Evolutionary conservation across 192 early-diverging fungal genomes (phyloP).

Genomic region (Blastocladiella britannica): DNA sequence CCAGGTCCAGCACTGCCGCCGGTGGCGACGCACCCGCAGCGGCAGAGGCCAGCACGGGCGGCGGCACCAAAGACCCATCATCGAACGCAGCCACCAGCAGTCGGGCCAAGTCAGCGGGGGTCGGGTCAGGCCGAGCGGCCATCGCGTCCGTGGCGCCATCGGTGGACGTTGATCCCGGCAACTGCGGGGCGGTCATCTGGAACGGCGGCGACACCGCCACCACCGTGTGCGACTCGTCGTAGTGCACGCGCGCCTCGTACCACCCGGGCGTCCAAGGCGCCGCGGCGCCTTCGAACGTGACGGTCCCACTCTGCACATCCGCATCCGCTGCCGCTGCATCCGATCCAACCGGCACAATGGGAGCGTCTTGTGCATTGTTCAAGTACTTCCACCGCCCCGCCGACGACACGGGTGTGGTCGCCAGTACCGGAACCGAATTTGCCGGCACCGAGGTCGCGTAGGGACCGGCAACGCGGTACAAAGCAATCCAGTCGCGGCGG

Average conservation of each 20-base stretch:
- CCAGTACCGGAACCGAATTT: neutral
- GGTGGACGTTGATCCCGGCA: too few relatives aligned
- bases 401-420: neutral
- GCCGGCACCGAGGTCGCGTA: neutral
- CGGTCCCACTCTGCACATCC: too few relatives aligned
- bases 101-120: neutral
- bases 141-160: too few relatives aligned
- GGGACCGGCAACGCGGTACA: neutral
- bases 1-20: too few relatives aligned
- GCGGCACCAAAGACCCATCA: too few relatives aligned
- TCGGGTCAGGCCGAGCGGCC: neutral
- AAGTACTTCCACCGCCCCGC: neutral
- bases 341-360: too few relatives aligned
- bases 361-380: neutral
- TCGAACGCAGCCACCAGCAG: neutral
- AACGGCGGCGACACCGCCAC: constrained; percentile 55
- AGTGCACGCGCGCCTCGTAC: constrained; percentile 84
- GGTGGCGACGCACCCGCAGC: too few relatives aligned
- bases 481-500: neutral
- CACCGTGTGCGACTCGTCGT: constrained; percentile 65
- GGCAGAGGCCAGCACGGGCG: too few relatives aligned
- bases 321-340: too few relatives aligned
- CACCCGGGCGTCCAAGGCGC: constrained; percentile 71
- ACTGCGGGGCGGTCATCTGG: constrained; percentile 34
- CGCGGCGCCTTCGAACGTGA: constrained; percentile 40